Conservation (phyloP, 2,329 filamentous ascomycete genomes). For the Scedosporium minutisporum region DNA sequence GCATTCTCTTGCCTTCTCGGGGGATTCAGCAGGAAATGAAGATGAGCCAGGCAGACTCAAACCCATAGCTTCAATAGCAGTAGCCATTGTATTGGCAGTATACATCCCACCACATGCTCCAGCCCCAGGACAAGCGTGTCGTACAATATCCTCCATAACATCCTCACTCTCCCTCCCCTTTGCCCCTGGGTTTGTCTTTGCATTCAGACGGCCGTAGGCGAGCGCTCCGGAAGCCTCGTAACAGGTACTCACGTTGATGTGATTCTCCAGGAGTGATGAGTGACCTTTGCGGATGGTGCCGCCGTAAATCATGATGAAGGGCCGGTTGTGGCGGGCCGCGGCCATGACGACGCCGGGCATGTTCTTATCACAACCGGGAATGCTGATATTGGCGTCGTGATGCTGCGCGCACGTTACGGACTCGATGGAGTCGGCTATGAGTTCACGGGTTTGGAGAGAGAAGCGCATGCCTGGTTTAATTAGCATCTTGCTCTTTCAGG, state of each 20-base stretch:
- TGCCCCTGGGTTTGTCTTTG: constrained; percentile 51
- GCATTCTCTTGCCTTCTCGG: constrained; percentile 80
- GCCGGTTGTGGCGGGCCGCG: constrained; percentile 81
- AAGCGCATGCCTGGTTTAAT: constrained; percentile 69
- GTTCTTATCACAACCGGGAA: constrained; percentile 95
- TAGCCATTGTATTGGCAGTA: constrained; percentile 90
- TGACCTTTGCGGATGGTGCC: constrained; percentile 86
- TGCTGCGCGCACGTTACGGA: constrained; percentile 85
- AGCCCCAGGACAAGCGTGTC: constrained; percentile 55
- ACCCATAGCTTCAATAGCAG: constrained; percentile 82
- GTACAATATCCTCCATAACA: constrained; percentile 75
- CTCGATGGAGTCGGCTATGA: constrained; percentile 92
- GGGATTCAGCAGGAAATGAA: constrained; percentile 69
- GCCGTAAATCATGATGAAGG: constrained; percentile 92
- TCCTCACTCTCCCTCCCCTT: constrained; percentile 62
- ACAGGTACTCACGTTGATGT: constrained; percentile 80
- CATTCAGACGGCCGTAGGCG: constrained; percentile 66
- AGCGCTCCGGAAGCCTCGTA: constrained; percentile 83
- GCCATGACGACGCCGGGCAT: constrained; percentile 95
- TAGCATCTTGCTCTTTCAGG: neutral
- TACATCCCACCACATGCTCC: constrained; percentile 83
- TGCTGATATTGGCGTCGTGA: constrained; percentile 87
- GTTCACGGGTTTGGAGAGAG: constrained; percentile 79
- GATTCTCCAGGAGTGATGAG: constrained; percentile 62
- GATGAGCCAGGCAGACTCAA: constrained; percentile 74